Percentiles rank a stretch among this genome's conserved stretches.
These are phyloP conservation scores for Fusarium virguliforme DNA, from an alignment of 2,329 filamentous ascomycete species.

Conservation along the genomic window DNA sequence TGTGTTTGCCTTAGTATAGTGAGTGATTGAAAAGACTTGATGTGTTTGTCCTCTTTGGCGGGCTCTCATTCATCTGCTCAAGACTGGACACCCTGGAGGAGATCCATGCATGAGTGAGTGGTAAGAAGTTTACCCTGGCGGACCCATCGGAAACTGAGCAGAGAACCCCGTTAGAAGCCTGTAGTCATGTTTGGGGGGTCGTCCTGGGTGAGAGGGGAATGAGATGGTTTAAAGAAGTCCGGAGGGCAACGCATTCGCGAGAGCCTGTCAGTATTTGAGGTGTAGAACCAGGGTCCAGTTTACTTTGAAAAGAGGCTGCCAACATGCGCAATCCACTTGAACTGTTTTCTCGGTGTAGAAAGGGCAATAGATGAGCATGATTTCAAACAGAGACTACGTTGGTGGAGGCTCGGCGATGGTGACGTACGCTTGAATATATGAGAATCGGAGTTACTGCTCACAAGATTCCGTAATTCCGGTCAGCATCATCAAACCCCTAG, in stretches of 20 bases:
- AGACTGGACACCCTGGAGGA: background rate
- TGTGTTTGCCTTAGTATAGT: too few species aligned
- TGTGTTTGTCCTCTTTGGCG: background rate
- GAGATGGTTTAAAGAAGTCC: background rate
- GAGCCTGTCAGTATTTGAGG: background rate
- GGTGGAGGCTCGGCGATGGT: background rate
- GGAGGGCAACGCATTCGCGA: background rate
- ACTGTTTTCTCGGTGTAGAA: background rate
- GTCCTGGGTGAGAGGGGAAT: background rate
- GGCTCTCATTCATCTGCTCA: background rate
- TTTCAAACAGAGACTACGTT: constrained; percentile 3
- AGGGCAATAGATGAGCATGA: background rate
- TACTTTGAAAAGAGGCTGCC: background rate
- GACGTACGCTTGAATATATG: background rate
- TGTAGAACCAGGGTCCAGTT: background rate
- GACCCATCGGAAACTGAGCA: too few species aligned
- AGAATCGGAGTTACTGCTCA: background rate
- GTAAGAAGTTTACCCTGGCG: background rate
- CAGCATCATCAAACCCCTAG: constrained; percentile 1
- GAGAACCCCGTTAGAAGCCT: too few species aligned
- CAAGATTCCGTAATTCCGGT: background rate
- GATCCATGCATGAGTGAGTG: too few species aligned
- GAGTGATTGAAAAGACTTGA: background rate
- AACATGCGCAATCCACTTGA: background rate
- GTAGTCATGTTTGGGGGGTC: background rate